Base-by-base conservation (phyloP, 2,329 filamentous ascomycete genomes). In the Fonsecaea multimorphosa region DNA sequence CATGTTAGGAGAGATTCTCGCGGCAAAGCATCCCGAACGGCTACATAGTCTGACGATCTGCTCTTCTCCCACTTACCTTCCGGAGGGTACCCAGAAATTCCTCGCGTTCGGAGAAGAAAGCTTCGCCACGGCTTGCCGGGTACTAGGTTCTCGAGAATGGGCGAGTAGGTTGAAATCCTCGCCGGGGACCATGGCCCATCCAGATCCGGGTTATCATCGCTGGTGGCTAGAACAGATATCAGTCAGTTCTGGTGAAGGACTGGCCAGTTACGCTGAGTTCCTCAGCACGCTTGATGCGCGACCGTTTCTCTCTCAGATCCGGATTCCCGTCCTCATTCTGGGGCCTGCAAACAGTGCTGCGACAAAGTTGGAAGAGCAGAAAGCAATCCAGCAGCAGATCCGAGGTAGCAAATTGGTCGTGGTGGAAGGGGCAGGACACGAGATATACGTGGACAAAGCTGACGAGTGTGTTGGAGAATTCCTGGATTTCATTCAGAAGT, bases 171-270 rank as follows among this genome's bases (percentile, higher is more conserved):
- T 66, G 31, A 63, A 61, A 12, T 38, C 52, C 9, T 40, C 22
- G 40, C 65, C 65, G 7, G 65, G 65, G 5, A 67, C 65, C 38
- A 61, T 67, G 56, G 31, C 65, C 24, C 52, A 58, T 19, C 32
- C 44, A 2, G 61, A 67, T 31, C 52, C 56, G 3, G 65, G 34
- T 27, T 67, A 61, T 51, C 51, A 52, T 22, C 51, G 46, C 8
- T 67, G 65, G 65, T 67, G 65, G 65, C 32, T 64, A 2, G 65
- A 67, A 16, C 65, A 67, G 34, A 52, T 67, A 3, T 55, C 65
- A 1, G 19, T 67, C 31, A 57, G n/a, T 38, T 31, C 31, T 11
- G 61, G 49, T 31, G 65, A 67, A 44, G 65, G 65, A n/a, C 44
- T 67, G 12, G 65, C 56, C 19, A 61, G 65, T 24, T 67, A 67